Conservation (phyloP, 2,329 filamentous ascomycete species). For the Zarea fungicola region DNA sequence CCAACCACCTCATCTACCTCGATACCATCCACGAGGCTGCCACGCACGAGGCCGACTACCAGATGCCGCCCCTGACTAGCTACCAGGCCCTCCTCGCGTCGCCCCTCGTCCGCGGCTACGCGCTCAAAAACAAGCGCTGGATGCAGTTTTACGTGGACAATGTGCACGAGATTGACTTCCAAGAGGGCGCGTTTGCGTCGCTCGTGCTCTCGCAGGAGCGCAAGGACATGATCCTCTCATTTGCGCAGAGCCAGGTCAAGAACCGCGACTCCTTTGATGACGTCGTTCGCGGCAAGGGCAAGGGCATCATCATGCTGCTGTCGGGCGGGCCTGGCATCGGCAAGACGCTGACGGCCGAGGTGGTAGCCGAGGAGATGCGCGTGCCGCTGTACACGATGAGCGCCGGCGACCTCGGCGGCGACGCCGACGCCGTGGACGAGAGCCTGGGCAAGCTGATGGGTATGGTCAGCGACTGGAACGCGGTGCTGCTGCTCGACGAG, state of each 20-base stretch:
- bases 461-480: conserved; percentile 80
- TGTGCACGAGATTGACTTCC: conserved; percentile 78
- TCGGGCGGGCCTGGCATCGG: conserved; percentile 84
- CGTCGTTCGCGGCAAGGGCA: conserved; percentile 77
- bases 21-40: conserved; percentile 59
- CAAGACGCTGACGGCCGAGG: conserved; percentile 83
- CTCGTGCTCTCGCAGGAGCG: conserved; percentile 63
- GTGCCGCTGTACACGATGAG: conserved; percentile 80
- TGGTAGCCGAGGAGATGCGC: conserved; percentile 75
- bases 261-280: conserved; percentile 75
- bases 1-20: conserved; percentile 72
- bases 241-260: conserved; percentile 81
- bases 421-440: conserved; percentile 65
- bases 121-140: conserved; percentile 86
- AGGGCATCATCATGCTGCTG: conserved; percentile 75
- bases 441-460: conserved; percentile 81
- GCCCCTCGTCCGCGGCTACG: conserved; percentile 78
- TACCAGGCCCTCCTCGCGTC: conserved; percentile 81
- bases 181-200: conserved; percentile 73
- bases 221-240: conserved; percentile 63
- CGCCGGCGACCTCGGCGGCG: conserved; percentile 75
- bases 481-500: conserved; percentile 79
- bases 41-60: conserved; percentile 33
- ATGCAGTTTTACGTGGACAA: conserved; percentile 81
- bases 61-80: conserved; percentile 60